Percentiles rank a stretch among this genome's conserved stretches.
These are phyloP conservation scores for Pelargonium cotyledonis DNA, from an alignment of 441 rosid genomes.

Conservation along the genomic window DNA sequence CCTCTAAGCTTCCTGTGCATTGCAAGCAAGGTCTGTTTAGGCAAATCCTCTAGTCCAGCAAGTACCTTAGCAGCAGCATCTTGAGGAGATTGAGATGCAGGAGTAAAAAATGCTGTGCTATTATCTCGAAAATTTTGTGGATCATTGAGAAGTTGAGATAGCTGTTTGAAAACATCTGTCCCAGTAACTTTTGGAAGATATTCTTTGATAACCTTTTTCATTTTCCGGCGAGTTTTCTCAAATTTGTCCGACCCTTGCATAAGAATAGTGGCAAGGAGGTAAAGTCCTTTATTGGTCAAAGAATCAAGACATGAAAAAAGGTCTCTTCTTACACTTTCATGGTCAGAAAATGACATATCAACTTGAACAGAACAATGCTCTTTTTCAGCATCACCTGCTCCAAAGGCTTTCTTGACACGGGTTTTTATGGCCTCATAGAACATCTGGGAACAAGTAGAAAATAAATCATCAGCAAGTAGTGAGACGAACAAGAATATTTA, in stretches of 20 bases:
- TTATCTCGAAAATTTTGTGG: constrained; percentile 41
- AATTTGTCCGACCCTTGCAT: constrained; percentile 36
- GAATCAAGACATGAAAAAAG: constrained; percentile 41
- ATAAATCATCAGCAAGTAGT: constrained; percentile 1
- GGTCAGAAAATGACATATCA: constrained; percentile 23
- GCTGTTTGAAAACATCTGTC: constrained; percentile 26
- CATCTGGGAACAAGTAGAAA: constrained; percentile 33
- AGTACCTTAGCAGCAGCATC: constrained; percentile 40
- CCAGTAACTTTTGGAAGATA: constrained; percentile 23
- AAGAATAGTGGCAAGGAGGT: constrained; percentile 41
- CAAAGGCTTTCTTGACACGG: constrained; percentile 57
- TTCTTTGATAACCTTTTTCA: constrained; percentile 53
- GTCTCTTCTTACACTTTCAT: constrained; percentile 27
- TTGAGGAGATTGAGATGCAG: constrained; percentile 31
- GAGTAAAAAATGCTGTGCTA: constrained; percentile 22
- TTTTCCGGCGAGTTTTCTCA: constrained; percentile 49
- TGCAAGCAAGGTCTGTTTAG: constrained; percentile 45
- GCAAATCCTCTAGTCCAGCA: constrained; percentile 47
- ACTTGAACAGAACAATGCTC: constrained; percentile 23
- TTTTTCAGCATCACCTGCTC: constrained; percentile 28
- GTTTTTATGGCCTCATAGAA: constrained; percentile 52
- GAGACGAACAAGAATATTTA: not conserved
- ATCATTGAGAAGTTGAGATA: constrained; percentile 47
- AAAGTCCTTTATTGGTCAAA: constrained; percentile 60
- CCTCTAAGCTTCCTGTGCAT: constrained; percentile 68